These are phyloP conservation scores for Fusarium guadeloupense DNA, from an alignment of 2,329 filamentous ascomycete genomes.

Conservation along the genomic window DNA sequence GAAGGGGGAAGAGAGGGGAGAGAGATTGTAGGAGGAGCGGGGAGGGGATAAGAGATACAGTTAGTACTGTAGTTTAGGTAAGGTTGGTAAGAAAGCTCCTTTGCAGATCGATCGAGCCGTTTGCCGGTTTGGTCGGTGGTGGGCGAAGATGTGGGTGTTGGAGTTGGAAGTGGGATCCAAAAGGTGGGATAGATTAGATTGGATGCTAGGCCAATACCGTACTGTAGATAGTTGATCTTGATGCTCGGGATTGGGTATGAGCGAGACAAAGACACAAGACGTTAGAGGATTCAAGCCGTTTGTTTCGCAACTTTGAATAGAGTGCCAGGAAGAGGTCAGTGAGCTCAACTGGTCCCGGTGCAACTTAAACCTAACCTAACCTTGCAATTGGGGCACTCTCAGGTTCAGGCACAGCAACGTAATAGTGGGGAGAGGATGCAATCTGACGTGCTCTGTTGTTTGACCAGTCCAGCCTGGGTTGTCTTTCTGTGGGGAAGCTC, in stretches of 20 bases:
- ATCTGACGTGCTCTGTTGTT: constrained; percentile 30
- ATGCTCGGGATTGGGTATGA: neutral
- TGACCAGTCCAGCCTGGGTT: constrained; percentile 16
- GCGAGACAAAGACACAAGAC: constrained; percentile 6
- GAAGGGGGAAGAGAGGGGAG: constrained; percentile 28
- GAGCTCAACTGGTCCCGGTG: constrained; percentile 31
- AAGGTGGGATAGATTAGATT: constrained; percentile 13
- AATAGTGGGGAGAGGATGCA: constrained; percentile 27
- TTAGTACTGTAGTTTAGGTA: neutral
- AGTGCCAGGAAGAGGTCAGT: constrained; percentile 36
- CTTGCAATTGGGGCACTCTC: constrained; percentile 33
- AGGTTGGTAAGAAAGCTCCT: constrained; percentile 6
- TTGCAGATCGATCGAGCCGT: constrained; percentile 42
- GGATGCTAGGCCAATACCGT: too few species aligned
- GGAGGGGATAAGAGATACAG: constrained; percentile 26
- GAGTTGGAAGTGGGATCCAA: constrained; percentile 16
- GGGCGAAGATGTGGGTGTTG: constrained; percentile 5
- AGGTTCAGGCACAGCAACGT: constrained; percentile 30
- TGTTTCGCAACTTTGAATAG: constrained; percentile 24
- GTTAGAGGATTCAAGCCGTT: constrained; percentile 35
- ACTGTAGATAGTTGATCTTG: too few species aligned
- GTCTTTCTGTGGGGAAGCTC: constrained; percentile 34
- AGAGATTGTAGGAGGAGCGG: constrained; percentile 19
- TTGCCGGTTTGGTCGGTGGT: constrained; percentile 33
- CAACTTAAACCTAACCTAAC: constrained; percentile 9